Percentiles rank a stretch among this genome's conserved stretches.
These are phyloP conservation scores for Phalaenopsis equestris DNA, from an alignment of 106 monocot genomes.

Conservation along the genomic window DNA sequence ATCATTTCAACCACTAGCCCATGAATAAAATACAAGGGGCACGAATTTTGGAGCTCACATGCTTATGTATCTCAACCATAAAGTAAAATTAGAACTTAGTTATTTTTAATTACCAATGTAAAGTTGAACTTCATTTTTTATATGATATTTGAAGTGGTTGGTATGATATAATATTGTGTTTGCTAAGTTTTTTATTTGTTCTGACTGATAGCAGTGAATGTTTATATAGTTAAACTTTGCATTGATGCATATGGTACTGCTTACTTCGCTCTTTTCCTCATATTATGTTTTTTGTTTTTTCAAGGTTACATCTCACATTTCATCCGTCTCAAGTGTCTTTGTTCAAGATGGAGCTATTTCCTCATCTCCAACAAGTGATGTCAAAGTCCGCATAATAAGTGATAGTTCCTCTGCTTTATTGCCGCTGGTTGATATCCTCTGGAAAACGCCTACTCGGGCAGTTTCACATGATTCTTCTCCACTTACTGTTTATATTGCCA, in stretches of 20 bases:
- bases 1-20: no score
- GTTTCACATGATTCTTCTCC: conserved; percentile 87
- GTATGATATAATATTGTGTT: not conserved
- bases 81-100: not conserved
- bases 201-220: not conserved
- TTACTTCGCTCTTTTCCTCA: not conserved
- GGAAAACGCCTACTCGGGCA: conserved; percentile 44
- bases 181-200: not conserved
- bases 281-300: conserved; percentile 10
- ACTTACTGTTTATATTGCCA: conserved; percentile 72
- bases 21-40: no score
- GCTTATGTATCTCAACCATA: no score
- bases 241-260: not conserved
- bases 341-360: conserved; percentile 89
- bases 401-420: conserved; percentile 66
- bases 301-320: conserved; percentile 86
- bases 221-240: not conserved
- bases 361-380: conserved; percentile 63
- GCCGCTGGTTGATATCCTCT: conserved; percentile 53
- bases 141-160: not conserved
- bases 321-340: conserved; percentile 59
- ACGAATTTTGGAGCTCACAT: no score
- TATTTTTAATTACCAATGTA: not conserved
- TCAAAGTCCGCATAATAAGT: conserved; percentile 90
- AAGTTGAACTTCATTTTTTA: not conserved